These are phyloP conservation scores for Penicillium sp. DNA, from an alignment of 2,329 filamentous ascomycete genomes.

Conservation along the genomic window DNA sequence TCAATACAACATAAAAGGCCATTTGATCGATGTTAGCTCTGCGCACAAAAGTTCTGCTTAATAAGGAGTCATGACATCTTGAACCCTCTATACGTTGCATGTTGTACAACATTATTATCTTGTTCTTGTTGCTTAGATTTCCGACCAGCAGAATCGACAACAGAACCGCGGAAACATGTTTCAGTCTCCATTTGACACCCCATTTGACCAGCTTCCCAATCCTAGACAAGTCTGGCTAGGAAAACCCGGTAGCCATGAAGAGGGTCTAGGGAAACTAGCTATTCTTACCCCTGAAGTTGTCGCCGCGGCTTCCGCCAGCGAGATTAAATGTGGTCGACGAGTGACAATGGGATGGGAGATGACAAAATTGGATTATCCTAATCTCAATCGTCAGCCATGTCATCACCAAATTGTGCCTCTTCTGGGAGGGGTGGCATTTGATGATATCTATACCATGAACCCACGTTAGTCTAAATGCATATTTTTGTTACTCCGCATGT, in stretches of 20 bases:
- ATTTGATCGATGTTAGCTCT: background rate
- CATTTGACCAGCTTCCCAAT: slow-evolving; percentile 50
- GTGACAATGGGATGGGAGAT: slow-evolving; percentile 57
- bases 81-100: background rate
- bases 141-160: background rate
- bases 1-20: background rate
- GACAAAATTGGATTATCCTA: slow-evolving; percentile 56
- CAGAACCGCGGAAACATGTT: slow-evolving; percentile 4
- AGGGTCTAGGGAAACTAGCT: slow-evolving; percentile 54
- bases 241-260: slow-evolving; percentile 47
- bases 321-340: slow-evolving; percentile 54
- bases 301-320: slow-evolving; percentile 48
- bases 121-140: background rate
- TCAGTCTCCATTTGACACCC: slow-evolving; percentile 28
- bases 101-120: no score
- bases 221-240: slow-evolving; percentile 51
- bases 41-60: background rate
- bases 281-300: slow-evolving; percentile 56
- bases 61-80: background rate
- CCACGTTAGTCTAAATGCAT: slow-evolving; percentile 37
- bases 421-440: slow-evolving; percentile 49
- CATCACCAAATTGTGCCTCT: slow-evolving; percentile 53
- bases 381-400: slow-evolving; percentile 53
- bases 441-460: slow-evolving; percentile 53
- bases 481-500: background rate